Evolutionary conservation across 495 filamentous ascomycete species (phyloP), one percentile per base, ranked within the genome.

Genomic region (Penicillium robsamsonii): DNA sequence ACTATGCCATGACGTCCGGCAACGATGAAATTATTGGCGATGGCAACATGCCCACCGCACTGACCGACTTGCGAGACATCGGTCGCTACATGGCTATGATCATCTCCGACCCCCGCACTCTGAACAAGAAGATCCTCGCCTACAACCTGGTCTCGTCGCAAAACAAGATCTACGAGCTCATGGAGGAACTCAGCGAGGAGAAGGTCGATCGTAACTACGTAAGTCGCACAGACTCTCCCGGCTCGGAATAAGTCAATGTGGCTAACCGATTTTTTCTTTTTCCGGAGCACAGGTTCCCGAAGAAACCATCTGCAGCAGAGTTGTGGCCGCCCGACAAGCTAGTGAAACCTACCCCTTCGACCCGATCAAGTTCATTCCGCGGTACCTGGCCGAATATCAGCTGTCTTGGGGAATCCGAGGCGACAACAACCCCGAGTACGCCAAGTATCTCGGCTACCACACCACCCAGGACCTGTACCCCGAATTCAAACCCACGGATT

Each of bases 361-460:
- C 42, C 68, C 76, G 20, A 65, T 75, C 57, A 77, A 75, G 54
- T 72, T 76, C 56, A 69, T 80, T 44, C 63, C 70, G 15, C 67
- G 73, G 1, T 71, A 73, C 22, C 55, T 75, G 15, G 68, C 74
- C 54, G 71, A 85, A 56, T 84, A 84, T 56, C 65, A 76, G 50
- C 65, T 79, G 47, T 78, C 75, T 0, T 80, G 77, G 77, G 76
- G 73, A 31, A 65, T 85, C 29, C 75, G 82, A 15, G 77, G 75
- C 22, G 83, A 86, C 51, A 84, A 85, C 61, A 79, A 72, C 46
- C 79, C 78, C 0, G 80, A 82, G 51, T 75, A 75, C 55, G 83
- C 82, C 29, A 75, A 75, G 54, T 84, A 85, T 60, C 70, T 87
- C 9, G 83, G 84, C 8, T 86, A 84, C 62, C 47, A 84, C 42